These are phyloP conservation scores for Trametes pubescens DNA, from an alignment of 1,284 basidiomycete species.

Conservation along the genomic window DNA sequence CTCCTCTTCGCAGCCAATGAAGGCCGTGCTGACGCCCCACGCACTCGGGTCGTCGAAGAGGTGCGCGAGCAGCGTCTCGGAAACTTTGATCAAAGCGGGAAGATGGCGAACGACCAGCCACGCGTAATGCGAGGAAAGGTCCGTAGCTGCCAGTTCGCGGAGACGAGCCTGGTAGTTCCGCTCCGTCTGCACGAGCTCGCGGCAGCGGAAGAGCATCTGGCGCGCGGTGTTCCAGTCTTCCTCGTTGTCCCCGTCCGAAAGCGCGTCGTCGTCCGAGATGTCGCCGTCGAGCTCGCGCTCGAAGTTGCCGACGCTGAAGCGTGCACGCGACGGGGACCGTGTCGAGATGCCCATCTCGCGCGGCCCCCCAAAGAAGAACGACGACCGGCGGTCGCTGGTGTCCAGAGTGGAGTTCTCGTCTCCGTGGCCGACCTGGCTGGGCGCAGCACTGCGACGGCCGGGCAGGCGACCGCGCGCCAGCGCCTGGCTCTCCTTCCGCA, in stretches of 20 bases:
- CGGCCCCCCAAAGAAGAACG: slow-evolving; percentile 37
- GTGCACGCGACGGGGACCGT: slow-evolving; percentile 30
- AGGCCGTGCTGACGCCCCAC: slow-evolving; percentile 65
- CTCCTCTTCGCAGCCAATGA: slow-evolving; percentile 60
- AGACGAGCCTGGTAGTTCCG: slow-evolving; percentile 65
- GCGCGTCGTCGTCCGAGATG: slow-evolving; percentile 32
- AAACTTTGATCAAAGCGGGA: slow-evolving; percentile 56
- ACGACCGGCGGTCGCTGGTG: slow-evolving; percentile 26
- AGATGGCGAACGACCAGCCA: slow-evolving; percentile 61
- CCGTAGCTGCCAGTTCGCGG: slow-evolving; percentile 46
- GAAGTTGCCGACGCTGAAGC: slow-evolving; percentile 38
- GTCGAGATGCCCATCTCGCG: slow-evolving; percentile 29
- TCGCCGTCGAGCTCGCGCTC: slow-evolving; percentile 32
- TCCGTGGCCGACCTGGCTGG: slow-evolving; percentile 29
- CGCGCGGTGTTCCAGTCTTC: slow-evolving; percentile 62
- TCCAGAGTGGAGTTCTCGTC: slow-evolving; percentile 25
- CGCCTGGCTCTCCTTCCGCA: slow-evolving; percentile 41
- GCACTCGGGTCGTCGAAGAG: slow-evolving; percentile 68
- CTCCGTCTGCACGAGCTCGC: slow-evolving; percentile 73
- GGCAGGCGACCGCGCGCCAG: slow-evolving; percentile 27
- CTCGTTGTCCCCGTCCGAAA: slow-evolving; percentile 39
- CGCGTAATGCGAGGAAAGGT: slow-evolving; percentile 55
- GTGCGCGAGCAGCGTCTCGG: slow-evolving; percentile 53
- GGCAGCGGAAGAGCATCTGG: slow-evolving; percentile 62
- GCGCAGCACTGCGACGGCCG: slow-evolving; percentile 29